Evolutionary conservation across 805 yeast species (phyloP).

Genomic region (Millerozyma miso): DNA sequence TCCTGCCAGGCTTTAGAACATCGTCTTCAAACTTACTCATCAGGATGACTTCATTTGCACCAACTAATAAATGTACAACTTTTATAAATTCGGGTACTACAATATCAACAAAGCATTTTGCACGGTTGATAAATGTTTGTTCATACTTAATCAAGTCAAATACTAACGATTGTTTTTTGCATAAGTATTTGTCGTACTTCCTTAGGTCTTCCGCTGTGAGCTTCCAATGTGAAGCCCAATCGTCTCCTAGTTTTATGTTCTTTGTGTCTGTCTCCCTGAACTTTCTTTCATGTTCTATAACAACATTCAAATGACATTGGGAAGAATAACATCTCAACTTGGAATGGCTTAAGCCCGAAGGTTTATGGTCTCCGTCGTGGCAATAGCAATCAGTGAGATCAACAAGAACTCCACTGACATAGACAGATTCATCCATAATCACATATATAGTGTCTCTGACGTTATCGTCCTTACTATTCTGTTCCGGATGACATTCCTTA

Average conservation of each 20-base stretch:
- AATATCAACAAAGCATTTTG: slow-evolving; percentile 54
- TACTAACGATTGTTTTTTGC: slow-evolving; percentile 68
- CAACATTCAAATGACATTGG: slow-evolving; percentile 30
- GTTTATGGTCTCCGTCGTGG: slow-evolving; percentile 13
- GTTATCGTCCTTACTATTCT: not conserved
- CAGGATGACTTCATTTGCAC: slow-evolving; percentile 15
- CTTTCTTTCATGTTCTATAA: slow-evolving; percentile 23
- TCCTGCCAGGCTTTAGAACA: slow-evolving; percentile 54
- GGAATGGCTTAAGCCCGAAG: slow-evolving; percentile 7
- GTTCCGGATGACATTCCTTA: not conserved
- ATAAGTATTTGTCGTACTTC: slow-evolving; percentile 46
- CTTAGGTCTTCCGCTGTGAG: slow-evolving; percentile 50
- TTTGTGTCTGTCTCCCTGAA: slow-evolving; percentile 20
- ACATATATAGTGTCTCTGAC: slow-evolving; percentile 9
- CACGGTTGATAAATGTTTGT: slow-evolving; percentile 63
- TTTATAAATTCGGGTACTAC: slow-evolving; percentile 40
- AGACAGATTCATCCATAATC: slow-evolving; percentile 13
- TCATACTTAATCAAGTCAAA: slow-evolving; percentile 73
- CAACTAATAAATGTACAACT: slow-evolving; percentile 20
- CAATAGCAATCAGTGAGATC: slow-evolving; percentile 48
- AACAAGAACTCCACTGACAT: slow-evolving; percentile 39
- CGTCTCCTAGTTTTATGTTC: slow-evolving; percentile 36
- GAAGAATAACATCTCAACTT: slow-evolving; percentile 32
- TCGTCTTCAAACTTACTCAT: slow-evolving; percentile 51
- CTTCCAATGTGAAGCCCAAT: slow-evolving; percentile 69